These are phyloP conservation scores for Scedosporium minutisporum DNA, from an alignment of 2,329 filamentous ascomycete species.

Conservation along the genomic window DNA sequence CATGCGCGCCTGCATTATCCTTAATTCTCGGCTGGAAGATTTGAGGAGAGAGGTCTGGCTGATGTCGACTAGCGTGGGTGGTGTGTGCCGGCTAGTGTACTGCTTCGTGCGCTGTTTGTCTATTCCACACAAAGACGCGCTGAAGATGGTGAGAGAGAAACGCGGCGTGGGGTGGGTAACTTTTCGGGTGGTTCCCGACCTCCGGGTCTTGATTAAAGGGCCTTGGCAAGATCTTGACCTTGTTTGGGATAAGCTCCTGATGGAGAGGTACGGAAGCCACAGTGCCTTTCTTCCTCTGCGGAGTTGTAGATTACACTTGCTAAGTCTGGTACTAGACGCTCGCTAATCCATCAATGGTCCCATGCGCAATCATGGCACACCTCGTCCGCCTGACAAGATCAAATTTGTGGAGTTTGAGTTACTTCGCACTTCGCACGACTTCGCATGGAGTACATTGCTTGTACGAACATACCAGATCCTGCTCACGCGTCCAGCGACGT, in stretches of 20 bases:
- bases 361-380: not conserved
- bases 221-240: constrained; percentile 5
- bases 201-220: not conserved
- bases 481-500: not conserved
- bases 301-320: too few relatives aligned
- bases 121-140: too few relatives aligned
- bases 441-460: not conserved
- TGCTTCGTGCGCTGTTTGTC: too few relatives aligned
- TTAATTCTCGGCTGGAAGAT: too few relatives aligned
- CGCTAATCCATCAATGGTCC: too few relatives aligned
- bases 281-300: too few relatives aligned
- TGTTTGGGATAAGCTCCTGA: not conserved
- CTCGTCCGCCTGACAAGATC: not conserved
- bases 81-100: too few relatives aligned
- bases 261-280: not conserved
- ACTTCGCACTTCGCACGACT: too few relatives aligned
- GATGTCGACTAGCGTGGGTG: too few relatives aligned
- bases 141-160: not conserved
- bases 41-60: too few relatives aligned
- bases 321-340: too few relatives aligned
- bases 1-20: too few relatives aligned
- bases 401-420: not conserved
- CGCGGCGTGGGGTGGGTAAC: not conserved
- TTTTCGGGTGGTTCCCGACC: not conserved
- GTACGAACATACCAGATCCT: not conserved